Base-by-base conservation (phyloP, 2,329 filamentous ascomycete species). In the Aspergillus sp. region DNA sequence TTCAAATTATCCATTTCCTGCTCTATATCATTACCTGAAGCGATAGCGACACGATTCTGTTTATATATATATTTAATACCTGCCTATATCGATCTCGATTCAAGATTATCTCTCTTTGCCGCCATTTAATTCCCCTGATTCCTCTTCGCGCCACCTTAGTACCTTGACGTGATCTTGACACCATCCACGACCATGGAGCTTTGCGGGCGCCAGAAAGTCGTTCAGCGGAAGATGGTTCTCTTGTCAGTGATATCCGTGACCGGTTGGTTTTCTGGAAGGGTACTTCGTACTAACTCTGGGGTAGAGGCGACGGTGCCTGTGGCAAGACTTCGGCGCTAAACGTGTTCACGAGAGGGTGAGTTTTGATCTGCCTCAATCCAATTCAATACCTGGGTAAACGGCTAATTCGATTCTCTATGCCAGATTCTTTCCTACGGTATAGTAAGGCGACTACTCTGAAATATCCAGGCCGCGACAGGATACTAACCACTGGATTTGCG, bases 321-420 rank as follows among this genome's bases (percentile, higher is more conserved):
- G 91, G 91, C 66, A 98, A 98, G 79, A 98, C 93, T 47, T 96
- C 90, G 56, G 74, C 97, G 64, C 75, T 98, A 62, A 98, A 98
- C 69, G 93, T 98, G 69, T 98, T 98, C 74, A 98, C 93, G 59
- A 84, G 91, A 86, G 91, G 91, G 86, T 94, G 75, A 60, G 82
- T 51, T 19, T 17, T 9, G n/a, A 49, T 44, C 41, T 46, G 46
- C 48, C 49, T 43, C 46, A 37, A 19, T 39, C 15, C 17, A 15
- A n/a, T 35, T 17, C 7, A 19, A 15, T 39, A 12, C 17, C 37
- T 39, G 25, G 10, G 15, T 19, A 19, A 27, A 41, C 19, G 41
- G 49, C 61, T 64, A 57, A 64, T 35, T 6, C 30, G 10, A n/a
- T 19, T 17, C 17, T 30, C 7, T 15, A 17, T 22, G 42, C 54